Base-by-base conservation (phyloP, 345 rosid species). In the Boechera stricta region DNA sequence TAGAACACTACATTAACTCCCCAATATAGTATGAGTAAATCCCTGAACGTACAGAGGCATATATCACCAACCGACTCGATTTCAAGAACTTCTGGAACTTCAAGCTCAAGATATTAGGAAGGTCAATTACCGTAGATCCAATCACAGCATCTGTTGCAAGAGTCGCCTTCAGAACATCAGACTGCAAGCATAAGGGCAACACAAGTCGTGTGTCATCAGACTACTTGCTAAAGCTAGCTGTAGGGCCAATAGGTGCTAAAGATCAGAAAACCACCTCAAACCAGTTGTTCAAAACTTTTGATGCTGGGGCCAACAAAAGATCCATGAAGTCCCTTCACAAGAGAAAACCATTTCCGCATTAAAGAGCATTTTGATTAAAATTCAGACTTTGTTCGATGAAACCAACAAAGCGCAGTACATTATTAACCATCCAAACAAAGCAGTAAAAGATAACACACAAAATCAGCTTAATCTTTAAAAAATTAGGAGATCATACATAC, bases 81-180 rank as follows among this genome's bases (percentile, higher is more conserved):
- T 31, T 4, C 5, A 76, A 29, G 16, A 76, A 15, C 4, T 2
- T 18, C 5, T 64, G 36, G 61, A 51, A 67, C 35, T 16, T 51
- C 56, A 73, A 76, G 62, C 83, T 38, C 2, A 63, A 55, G 60
- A 55, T 71, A 64, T 70, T 47, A 56, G 54, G 21, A 71, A 48
- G 13, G 64, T 44, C 18, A 39, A 85, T 75, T 86, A 94, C 97
- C 87, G 83, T 89, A 38, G 80, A 61, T 72, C 98, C 98, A 75
- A 94, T 91, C 70, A 90, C 84, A 55, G 98, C 97, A 91, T 94
- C 93, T 6, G 89, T 87, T 55, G 87, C 98, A 72, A 94, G 89
- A 64, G 90, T 89, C 51, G 98, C 97, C 86, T 94, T 94, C 71
- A 94, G 82, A 62, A 91, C 86, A 79, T 94, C 92, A 55, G 88